Evolutionary conservation across 305 asterid genomes (phyloP), one percentile per base, ranked within the genome.

Genomic region (Fraxinus latifolia): DNA sequence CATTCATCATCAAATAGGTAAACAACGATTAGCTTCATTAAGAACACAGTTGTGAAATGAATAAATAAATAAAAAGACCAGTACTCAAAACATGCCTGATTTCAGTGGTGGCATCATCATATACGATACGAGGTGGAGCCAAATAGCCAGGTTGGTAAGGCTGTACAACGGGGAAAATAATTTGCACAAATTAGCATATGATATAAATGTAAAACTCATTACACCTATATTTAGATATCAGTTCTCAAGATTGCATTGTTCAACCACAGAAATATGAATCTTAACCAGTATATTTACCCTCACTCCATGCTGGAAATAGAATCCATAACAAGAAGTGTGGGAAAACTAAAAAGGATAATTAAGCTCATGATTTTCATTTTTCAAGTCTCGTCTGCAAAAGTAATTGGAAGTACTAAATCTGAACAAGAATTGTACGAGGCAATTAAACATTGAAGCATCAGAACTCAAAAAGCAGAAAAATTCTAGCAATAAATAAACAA

Each of bases 131-230:
- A 72, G 90, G 88, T 8, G 88, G 92, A 78, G 90, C 90, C 77
- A 89, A 86, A 86, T 89, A 88, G 70, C 90, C 89, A 33, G 92
- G 91, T 68, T 88, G 88, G 77, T 86, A 89, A 83, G 90, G 65
- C 91, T 89, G 90, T 70, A 82, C 71, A 78, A 77, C 17, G 44
- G 29, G 67, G 12, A 83, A 12, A 21, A 50, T 33, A 0, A 62
- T 62, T 62, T 62, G 23, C 42, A 44, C 34, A 71, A 47, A 37
- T 78, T 34, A 78, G 86, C 42, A 36, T 6, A 36, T 36, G 50
- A 12, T 77, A 37, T 37, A 21, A 79, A 25, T 12, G 31, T 21
- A 19, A 32, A 62, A 44, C 36, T 8, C 44, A 37, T 37, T 7
- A 37, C 42, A 36, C 42, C 42, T 36, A 36, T 36, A 36, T 36